Percentiles rank a stretch among this genome's conserved stretches.
Conservation (phyloP, 2,329 filamentous ascomycete species). For the Cordyceps militaris region DNA sequence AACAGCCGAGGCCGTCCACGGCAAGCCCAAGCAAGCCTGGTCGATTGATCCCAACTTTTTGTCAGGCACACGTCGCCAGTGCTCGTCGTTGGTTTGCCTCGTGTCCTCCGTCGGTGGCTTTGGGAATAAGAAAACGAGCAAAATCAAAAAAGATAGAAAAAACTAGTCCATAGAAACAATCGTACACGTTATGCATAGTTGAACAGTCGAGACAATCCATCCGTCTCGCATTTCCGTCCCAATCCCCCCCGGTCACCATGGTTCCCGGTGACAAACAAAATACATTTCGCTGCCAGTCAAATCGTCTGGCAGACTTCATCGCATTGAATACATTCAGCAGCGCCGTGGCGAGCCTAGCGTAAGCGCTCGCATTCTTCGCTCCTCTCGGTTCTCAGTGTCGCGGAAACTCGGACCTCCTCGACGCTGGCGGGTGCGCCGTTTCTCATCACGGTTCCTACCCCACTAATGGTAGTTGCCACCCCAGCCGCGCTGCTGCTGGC, state of each 20-base stretch:
- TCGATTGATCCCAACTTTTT: background rate
- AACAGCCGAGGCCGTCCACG: constrained; percentile 12
- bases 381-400: background rate
- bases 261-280: constrained; percentile 4
- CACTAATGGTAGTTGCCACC: constrained; percentile 52
- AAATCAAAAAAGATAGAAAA: constrained; percentile 13
- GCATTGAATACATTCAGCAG: background rate
- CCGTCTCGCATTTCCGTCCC: constrained; percentile 11
- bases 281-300: constrained; percentile 5
- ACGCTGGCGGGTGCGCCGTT: constrained; percentile 9
- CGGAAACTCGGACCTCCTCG: background rate
- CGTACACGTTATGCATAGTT: constrained; percentile 16
- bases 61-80: constrained; percentile 1
- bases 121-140: constrained; percentile 14
- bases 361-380: constrained; percentile 2
- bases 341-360: background rate
- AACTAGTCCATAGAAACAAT: constrained; percentile 15
- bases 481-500: constrained; percentile 44
- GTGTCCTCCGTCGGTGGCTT: constrained; percentile 5
- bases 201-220: constrained; percentile 13
- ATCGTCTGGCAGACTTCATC: background rate
- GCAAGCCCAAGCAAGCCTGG: background rate
- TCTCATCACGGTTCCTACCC: constrained; percentile 25
- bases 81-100: background rate
- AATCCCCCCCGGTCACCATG: background rate